phyloP scores from a whole-genome alignment of 1,139 yeast species.

The Saccharomyces pastorianus region DNA sequence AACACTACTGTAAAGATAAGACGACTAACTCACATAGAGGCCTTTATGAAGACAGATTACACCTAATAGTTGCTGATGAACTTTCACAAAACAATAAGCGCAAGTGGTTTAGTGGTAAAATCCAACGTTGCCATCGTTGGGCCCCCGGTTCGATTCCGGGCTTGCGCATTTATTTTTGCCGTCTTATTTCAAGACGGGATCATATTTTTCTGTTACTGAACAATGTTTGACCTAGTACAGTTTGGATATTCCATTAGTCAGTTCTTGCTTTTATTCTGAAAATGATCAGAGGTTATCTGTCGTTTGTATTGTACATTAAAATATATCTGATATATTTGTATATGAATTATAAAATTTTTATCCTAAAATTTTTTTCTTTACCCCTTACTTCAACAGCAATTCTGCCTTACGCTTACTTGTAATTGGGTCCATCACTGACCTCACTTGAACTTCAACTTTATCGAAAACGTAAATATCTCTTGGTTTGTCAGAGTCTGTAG shows the following conservation, averaged over 20 bases:
- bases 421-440: constrained; percentile 71
- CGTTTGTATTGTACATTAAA: background rate
- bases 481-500: constrained; percentile 36
- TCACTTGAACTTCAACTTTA: constrained; percentile 73
- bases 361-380: background rate
- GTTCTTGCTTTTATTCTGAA: background rate
- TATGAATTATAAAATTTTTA: background rate
- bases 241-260: background rate
- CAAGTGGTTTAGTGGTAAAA: constrained; percentile 9
- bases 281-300: background rate
- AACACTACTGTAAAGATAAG: no score
- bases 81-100: constrained; percentile 2
- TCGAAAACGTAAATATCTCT: constrained; percentile 70
- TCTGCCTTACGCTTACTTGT: constrained; percentile 93
- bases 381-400: constrained; percentile 43
- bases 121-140: constrained; percentile 10
- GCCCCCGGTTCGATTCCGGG: constrained; percentile 11
- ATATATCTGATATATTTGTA: background rate
- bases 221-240: no score
- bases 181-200: no score
- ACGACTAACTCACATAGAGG: no score
- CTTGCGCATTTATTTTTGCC: constrained; percentile 5
- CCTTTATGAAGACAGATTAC: no score
- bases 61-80: no score
- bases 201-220: no score